Conservation (phyloP, 106 monocot genomes). For the Dendrobium huoshanense region DNA sequence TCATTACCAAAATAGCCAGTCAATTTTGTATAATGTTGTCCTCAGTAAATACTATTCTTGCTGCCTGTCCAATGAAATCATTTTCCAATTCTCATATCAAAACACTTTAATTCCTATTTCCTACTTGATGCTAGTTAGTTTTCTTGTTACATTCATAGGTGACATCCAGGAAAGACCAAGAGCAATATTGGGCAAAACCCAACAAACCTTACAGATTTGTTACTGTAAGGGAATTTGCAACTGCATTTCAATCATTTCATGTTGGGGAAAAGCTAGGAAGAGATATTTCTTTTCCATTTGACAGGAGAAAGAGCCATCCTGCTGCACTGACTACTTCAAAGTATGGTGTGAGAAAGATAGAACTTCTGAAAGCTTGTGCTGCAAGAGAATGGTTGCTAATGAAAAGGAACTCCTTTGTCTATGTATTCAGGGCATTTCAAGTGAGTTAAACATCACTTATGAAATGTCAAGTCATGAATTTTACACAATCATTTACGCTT, state of each 20-base stretch:
- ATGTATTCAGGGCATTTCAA: constrained; percentile 41
- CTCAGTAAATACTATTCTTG: too few relatives aligned
- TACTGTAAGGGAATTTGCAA: constrained; percentile 23
- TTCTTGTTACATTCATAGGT: constrained; percentile 18
- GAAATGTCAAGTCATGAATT: background rate
- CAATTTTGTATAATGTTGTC: background rate
- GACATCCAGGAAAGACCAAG: constrained; percentile 47
- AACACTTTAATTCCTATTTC: background rate
- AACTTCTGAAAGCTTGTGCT: constrained; percentile 29
- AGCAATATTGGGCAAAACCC: constrained; percentile 32
- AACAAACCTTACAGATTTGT: constrained; percentile 26
- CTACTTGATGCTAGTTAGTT: background rate
- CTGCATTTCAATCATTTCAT: constrained; percentile 35
- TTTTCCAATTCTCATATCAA: background rate
- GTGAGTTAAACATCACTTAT: constrained; percentile 3
- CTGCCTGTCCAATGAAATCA: background rate
- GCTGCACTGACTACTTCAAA: constrained; percentile 34
- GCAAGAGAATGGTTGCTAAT: constrained; percentile 38
- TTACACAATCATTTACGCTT: background rate
- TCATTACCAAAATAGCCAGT: background rate
- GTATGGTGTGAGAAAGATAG: constrained; percentile 29
- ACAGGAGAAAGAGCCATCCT: constrained; percentile 32
- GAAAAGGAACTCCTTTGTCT: constrained; percentile 51
- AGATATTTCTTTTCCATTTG: constrained; percentile 30
- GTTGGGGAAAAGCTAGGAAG: constrained; percentile 18